A percentile compares a stretch with the other conserved stretches of the same genome.
These are phyloP conservation scores for Oemleria cerasiformis DNA, from an alignment of 306 rosid species.

Conservation along the genomic window DNA sequence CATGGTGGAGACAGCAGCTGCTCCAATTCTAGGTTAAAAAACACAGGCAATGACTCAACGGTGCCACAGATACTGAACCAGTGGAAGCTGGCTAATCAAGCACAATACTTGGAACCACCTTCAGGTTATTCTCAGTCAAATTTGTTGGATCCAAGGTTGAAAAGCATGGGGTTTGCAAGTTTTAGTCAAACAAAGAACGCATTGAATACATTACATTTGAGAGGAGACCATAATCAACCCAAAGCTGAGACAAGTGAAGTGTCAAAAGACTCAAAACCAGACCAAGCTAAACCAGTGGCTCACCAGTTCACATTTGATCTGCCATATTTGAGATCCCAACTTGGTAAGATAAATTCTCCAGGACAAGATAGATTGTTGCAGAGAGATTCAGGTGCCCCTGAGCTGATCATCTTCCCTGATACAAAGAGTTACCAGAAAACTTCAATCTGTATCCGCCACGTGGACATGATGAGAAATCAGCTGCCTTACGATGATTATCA, in stretches of 20 bases:
- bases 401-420: slow-evolving; percentile 6
- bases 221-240: slow-evolving; percentile 2
- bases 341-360: slow-evolving; percentile 33
- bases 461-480: slow-evolving; percentile 14
- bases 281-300: slow-evolving; percentile 20
- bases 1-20: slow-evolving; percentile 14
- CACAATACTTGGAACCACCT: slow-evolving; percentile 2
- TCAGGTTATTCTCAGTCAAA: slow-evolving; percentile 13
- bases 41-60: slow-evolving; percentile 8
- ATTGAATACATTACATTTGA: background rate
- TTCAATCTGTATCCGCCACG: slow-evolving; percentile 2
- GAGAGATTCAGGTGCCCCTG: slow-evolving; percentile 8
- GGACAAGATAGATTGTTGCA: slow-evolving; percentile 20
- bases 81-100: slow-evolving; percentile 20
- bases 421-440: slow-evolving; percentile 8
- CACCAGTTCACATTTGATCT: slow-evolving; percentile 37
- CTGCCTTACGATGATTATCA: slow-evolving; percentile 9
- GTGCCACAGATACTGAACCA: slow-evolving; percentile 10
- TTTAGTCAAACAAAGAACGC: slow-evolving; percentile 18
- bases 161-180: slow-evolving; percentile 17
- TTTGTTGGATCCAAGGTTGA: slow-evolving; percentile 8
- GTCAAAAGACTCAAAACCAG: slow-evolving; percentile 11
- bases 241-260: slow-evolving; percentile 11
- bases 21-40: slow-evolving; percentile 19
- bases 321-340: slow-evolving; percentile 42